Base-by-base conservation (phyloP, 345 rosid genomes). In the Zanthoxylum bungeanum region DNA sequence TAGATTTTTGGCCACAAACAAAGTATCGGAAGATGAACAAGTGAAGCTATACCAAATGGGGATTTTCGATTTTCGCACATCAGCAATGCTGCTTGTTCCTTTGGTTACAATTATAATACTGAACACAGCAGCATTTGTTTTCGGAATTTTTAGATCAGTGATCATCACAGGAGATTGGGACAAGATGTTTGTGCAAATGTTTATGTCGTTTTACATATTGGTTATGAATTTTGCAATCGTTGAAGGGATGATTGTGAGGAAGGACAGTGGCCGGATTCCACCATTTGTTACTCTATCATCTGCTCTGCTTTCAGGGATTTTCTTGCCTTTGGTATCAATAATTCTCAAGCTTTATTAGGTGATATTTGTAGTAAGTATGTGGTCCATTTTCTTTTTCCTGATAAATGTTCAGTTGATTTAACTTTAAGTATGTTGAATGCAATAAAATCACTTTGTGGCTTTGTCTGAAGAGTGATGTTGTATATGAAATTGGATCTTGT, bases 161-260 rank as follows among this genome's bases (percentile, higher is more conserved):
- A 28, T 81, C 4, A 27, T 56, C 3, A 5, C 22, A 6, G 80
- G 81, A 17, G 68, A 31, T 19, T 62, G 74, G 79, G 62, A 74
- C 22, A 5, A 60, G 25, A 49, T 72, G 77, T 14, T 60, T 6
- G 67, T 31, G 12, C 87, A 86, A 66, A 55, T 72, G 1, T 57
- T 65, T 0, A 64, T 86, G 0, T 81, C 90, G 3, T 21, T 68
- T 42, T 86, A 77, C 67, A 70, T 86, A n/a, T 37, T 86, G 22
- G 27, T 27, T 0, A 24, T 77, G 70, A 75, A 79, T 51, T 78
- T 75, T 14, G 72, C 85, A 1, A 30, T 84, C 3, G 68, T 86
- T 62, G 88, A 84, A 75, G 90, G 88, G 28, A 80, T 82, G 78
- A 9, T 75, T 0, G 1, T 76, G n/a, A 76, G 84, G 80, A 84